Percentiles rank a stretch among this genome's conserved stretches.
These are phyloP conservation scores for Dactylellina haptotyla DNA, from an alignment of 2,329 filamentous ascomycete species.

Conservation along the genomic window DNA sequence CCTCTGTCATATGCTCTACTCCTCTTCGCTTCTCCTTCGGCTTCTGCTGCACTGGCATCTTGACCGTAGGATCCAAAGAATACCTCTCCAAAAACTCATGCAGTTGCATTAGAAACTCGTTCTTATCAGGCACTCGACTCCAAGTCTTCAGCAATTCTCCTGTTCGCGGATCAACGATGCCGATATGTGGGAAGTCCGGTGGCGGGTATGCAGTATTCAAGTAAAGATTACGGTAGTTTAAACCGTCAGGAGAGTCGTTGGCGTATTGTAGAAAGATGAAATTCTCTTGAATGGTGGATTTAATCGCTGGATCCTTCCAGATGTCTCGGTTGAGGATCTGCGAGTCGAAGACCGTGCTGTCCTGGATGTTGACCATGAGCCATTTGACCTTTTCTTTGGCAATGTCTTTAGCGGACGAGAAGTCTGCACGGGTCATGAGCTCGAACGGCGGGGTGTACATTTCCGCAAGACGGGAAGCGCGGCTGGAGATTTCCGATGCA, in stretches of 20 bases:
- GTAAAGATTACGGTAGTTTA: constrained; percentile 90
- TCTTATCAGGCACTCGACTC: constrained; percentile 80
- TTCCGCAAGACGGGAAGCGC: constrained; percentile 83
- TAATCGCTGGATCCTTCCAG: constrained; percentile 87
- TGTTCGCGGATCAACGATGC: constrained; percentile 92
- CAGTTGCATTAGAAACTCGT: constrained; percentile 88
- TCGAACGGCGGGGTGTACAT: constrained; percentile 93
- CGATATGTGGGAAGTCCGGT: constrained; percentile 92
- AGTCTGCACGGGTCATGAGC: constrained; percentile 80
- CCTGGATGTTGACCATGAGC: constrained; percentile 95
- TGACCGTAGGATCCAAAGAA: constrained; percentile 84
- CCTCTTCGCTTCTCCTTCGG: constrained; percentile 81
- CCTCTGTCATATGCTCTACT: constrained; percentile 90
- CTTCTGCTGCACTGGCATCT: constrained; percentile 77
- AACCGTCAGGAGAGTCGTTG: constrained; percentile 81
- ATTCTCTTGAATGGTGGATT: constrained; percentile 84
- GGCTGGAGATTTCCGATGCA: constrained; percentile 72
- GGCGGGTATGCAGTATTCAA: constrained; percentile 64
- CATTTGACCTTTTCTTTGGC: constrained; percentile 92
- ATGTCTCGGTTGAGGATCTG: constrained; percentile 93
- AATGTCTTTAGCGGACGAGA: constrained; percentile 83
- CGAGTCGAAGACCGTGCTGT: constrained; percentile 91
- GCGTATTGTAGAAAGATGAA: constrained; percentile 96
- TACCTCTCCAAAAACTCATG: constrained; percentile 98
- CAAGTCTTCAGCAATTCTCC: constrained; percentile 97